Conservation (phyloP, 495 filamentous ascomycete species). For the Aspergillus kassunensis region DNA sequence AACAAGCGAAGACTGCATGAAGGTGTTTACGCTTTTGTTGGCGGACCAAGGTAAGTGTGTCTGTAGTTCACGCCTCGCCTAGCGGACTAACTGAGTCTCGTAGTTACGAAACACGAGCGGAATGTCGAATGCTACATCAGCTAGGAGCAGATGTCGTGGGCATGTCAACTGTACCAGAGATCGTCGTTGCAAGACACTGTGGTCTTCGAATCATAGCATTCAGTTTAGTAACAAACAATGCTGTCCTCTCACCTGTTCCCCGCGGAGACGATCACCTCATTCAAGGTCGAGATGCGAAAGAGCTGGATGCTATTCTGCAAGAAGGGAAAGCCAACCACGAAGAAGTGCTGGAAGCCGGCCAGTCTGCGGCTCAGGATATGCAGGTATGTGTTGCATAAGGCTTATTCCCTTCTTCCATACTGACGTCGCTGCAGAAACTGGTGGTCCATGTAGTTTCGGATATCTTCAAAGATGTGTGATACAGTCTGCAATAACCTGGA, state of each 20-base stretch:
- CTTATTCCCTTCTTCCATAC: not conserved
- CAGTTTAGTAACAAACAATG: slow-evolving; percentile 73
- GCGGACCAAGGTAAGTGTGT: slow-evolving; percentile 57
- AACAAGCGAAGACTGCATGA: slow-evolving; percentile 57
- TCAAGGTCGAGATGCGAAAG: slow-evolving; percentile 36
- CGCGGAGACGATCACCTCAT: slow-evolving; percentile 54
- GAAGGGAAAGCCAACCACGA: slow-evolving; percentile 67
- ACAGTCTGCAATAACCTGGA: not conserved
- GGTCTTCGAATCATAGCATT: slow-evolving; percentile 67
- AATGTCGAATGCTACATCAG: slow-evolving; percentile 65
- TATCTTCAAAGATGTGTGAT: not conserved
- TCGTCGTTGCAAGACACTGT: slow-evolving; percentile 68
- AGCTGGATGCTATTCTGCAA: slow-evolving; percentile 54
- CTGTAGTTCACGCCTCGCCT: not conserved
- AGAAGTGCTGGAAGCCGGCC: slow-evolving; percentile 66
- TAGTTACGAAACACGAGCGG: slow-evolving; percentile 73
- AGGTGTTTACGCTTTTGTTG: slow-evolving; percentile 72
- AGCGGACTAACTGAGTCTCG: slow-evolving; percentile 5
- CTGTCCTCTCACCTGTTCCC: slow-evolving; percentile 60
- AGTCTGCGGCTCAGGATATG: slow-evolving; percentile 60
- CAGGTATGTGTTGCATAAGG: slow-evolving; percentile 44
- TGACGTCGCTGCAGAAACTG: slow-evolving; percentile 34
- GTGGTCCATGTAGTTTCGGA: slow-evolving; percentile 33
- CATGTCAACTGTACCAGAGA: slow-evolving; percentile 78
- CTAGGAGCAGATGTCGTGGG: slow-evolving; percentile 72